Conservation (phyloP, 495 filamentous ascomycete genomes). For the Penicillium lividum region DNA sequence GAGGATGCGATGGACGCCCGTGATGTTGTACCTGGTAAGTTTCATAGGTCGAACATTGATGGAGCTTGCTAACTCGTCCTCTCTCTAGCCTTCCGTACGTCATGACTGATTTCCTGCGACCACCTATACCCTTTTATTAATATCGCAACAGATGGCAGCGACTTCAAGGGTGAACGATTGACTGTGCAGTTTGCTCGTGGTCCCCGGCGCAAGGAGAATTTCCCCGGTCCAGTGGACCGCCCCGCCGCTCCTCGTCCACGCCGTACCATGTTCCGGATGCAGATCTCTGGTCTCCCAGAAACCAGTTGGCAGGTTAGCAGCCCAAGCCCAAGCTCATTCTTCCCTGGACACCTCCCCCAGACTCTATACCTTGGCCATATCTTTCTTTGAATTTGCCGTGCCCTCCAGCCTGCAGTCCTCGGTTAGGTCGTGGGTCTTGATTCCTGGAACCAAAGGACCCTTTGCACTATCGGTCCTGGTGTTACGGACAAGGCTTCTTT, state of each 20-base stretch:
- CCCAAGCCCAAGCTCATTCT: conserved; percentile 58
- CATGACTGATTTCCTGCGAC: not conserved
- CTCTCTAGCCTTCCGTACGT: conserved; percentile 58
- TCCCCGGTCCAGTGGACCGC: conserved; percentile 67
- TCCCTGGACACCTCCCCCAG: conserved; percentile 36
- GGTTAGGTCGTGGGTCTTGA: conserved; percentile 12
- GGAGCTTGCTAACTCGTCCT: conserved; percentile 4
- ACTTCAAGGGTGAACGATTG: conserved; percentile 95
- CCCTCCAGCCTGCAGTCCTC: conserved; percentile 18
- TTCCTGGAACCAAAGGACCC: conserved; percentile 17
- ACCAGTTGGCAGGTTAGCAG: conserved; percentile 99
- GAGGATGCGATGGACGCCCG: conserved; percentile 96
- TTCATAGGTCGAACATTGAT: not conserved
- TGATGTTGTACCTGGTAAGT: conserved; percentile 93
- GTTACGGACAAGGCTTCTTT: conserved; percentile 4
- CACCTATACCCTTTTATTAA: conserved; percentile 6
- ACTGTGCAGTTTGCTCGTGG: conserved; percentile 98
- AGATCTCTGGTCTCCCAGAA: conserved; percentile 96
- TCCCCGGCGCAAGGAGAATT: conserved; percentile 80
- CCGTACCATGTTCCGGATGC: conserved; percentile 94
- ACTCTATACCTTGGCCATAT: conserved; percentile 24
- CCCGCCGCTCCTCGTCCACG: conserved; percentile 79
- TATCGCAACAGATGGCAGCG: conserved; percentile 75
- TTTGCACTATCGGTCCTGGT: conserved; percentile 9
- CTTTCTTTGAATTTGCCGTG: conserved; percentile 14